Conservation (phyloP, 2,329 filamentous ascomycete species). For the Aureobasidium lini region DNA sequence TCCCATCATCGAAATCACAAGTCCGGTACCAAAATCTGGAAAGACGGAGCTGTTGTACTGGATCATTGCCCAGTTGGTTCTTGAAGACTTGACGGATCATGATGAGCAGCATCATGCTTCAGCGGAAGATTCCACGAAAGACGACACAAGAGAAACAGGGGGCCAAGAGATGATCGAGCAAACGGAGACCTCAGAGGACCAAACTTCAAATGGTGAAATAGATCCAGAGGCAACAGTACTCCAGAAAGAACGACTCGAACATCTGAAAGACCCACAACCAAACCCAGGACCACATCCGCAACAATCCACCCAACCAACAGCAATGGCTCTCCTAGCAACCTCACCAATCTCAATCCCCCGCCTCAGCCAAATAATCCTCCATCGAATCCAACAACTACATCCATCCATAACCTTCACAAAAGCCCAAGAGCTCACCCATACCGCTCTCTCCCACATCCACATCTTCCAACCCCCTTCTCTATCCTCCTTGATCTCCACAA, state of each 20-base stretch:
- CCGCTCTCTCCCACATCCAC: slow-evolving; percentile 48
- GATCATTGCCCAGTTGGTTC: slow-evolving; percentile 43
- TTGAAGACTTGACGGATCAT: slow-evolving; percentile 22
- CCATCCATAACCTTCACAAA: background rate
- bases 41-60: slow-evolving; percentile 55
- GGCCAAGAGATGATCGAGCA: background rate
- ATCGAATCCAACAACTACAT: background rate
- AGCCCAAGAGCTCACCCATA: slow-evolving; percentile 26
- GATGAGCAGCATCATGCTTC: background rate
- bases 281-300: background rate
- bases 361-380: slow-evolving; percentile 33
- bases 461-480: slow-evolving; percentile 51
- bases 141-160: background rate
- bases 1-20: slow-evolving; percentile 48
- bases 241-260: no score
- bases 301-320: slow-evolving; percentile 29
- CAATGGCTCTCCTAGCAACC: slow-evolving; percentile 50
- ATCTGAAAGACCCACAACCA: background rate
- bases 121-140: background rate
- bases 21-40: slow-evolving; percentile 43
- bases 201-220: background rate
- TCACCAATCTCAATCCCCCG: slow-evolving; percentile 40
- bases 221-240: no score
- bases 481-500: no score
- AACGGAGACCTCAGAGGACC: no score